Evolutionary conservation across 1,284 basidiomycete species (phyloP).

Genomic region (Ganoderma lucidum): DNA sequence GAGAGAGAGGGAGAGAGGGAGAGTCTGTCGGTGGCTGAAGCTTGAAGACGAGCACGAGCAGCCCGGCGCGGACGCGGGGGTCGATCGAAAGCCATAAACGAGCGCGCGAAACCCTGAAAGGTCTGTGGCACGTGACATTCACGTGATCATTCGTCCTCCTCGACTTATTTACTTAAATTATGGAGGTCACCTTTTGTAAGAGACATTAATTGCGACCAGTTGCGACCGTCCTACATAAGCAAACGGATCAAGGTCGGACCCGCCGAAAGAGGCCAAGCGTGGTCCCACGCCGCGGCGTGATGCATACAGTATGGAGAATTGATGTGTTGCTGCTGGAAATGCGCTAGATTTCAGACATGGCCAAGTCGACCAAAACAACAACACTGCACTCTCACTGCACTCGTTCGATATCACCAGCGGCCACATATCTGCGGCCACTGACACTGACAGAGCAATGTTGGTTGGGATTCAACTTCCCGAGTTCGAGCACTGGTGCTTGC

Average conservation of each 20-base stretch:
- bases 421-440: background rate
- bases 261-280: background rate
- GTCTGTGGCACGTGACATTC: constrained; percentile 17
- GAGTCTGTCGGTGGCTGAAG: constrained; percentile 24
- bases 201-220: too few species aligned
- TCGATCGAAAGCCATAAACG: constrained; percentile 25
- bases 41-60: too few species aligned
- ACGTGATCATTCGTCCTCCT: background rate
- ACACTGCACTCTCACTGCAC: constrained; percentile 1
- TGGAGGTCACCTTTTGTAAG: background rate
- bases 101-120: constrained; percentile 25
- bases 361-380: background rate
- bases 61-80: constrained; percentile 26
- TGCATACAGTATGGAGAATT: background rate
- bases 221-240: too few species aligned
- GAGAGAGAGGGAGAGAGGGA: constrained; percentile 1
- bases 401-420: background rate
- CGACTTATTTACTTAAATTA: too few species aligned
- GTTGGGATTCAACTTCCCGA: background rate
- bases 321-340: background rate
- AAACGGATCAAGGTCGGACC: too few species aligned
- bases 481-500: too few species aligned
- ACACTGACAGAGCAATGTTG: background rate
- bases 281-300: background rate
- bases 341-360: background rate